phyloP scores from a whole-genome alignment of 2,329 filamentous ascomycete species.

The Ophiostoma populinum region DNA sequence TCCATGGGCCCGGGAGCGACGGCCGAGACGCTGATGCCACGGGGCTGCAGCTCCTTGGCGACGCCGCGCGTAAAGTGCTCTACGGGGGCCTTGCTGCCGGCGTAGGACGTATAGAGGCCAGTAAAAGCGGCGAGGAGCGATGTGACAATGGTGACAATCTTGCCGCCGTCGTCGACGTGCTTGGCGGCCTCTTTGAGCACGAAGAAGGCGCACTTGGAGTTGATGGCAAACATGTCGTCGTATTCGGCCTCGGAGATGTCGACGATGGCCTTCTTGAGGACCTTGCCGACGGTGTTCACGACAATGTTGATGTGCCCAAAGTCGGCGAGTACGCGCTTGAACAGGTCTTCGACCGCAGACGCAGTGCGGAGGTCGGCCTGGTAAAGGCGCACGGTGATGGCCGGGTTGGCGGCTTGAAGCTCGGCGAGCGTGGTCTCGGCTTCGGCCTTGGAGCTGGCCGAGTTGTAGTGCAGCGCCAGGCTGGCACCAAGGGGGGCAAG shows the following conservation, averaged over 20 bases:
- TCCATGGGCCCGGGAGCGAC: constrained; percentile 23
- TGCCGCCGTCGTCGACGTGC: constrained; percentile 26
- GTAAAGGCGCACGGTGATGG: constrained; percentile 22
- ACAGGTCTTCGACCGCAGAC: constrained; percentile 22
- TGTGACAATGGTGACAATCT: constrained; percentile 28
- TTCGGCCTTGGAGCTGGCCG: constrained; percentile 20
- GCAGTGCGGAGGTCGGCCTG: constrained; percentile 25
- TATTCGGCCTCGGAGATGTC: constrained; percentile 27
- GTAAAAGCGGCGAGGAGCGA: constrained; percentile 28
- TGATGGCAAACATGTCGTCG: constrained; percentile 29
- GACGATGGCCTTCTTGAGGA: constrained; percentile 27
- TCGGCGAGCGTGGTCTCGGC: constrained; percentile 20
- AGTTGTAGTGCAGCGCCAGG: constrained; percentile 21
- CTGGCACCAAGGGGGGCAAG: constrained; percentile 19
- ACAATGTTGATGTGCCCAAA: constrained; percentile 30
- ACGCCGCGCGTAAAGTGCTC: constrained; percentile 22
- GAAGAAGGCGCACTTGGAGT: constrained; percentile 28
- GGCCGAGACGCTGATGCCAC: constrained; percentile 19
- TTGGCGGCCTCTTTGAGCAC: constrained; percentile 25
- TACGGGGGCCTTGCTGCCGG: constrained; percentile 23
- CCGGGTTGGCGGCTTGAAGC: constrained; percentile 18
- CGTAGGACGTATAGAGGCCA: constrained; percentile 26
- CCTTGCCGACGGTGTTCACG: constrained; percentile 32
- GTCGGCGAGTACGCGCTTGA: constrained; percentile 21
- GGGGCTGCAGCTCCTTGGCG: constrained; percentile 18